Evolutionary conservation across 2,329 filamentous ascomycete genomes (phyloP).

Genomic region (Xylariaceae sp.): DNA sequence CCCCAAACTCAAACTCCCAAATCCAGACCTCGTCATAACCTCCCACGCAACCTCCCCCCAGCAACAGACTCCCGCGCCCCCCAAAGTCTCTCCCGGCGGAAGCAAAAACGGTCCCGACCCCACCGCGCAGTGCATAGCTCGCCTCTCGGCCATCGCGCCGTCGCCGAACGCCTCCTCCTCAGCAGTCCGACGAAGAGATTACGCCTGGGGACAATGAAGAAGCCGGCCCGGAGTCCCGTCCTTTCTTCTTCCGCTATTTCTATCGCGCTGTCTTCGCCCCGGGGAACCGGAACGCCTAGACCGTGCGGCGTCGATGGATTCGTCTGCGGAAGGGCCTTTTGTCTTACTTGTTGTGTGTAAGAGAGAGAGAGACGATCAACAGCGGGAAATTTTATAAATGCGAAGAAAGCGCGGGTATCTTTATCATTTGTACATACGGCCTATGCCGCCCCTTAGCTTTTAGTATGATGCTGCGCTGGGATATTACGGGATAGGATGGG

Average conservation of each 20-base stretch:
- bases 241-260: no score
- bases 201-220: constrained; percentile 7
- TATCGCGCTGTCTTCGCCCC: constrained; percentile 1
- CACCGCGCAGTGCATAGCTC: constrained; percentile 24
- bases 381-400: no score
- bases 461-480: no score
- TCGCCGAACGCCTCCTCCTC: constrained; percentile 17
- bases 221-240: constrained; percentile 17
- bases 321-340: constrained; percentile 52
- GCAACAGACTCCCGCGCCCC: constrained; percentile 23
- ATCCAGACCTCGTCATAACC: not conserved
- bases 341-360: constrained; percentile 49
- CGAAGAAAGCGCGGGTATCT: no score
- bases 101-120: not conserved
- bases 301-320: constrained; percentile 51
- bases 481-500: no score
- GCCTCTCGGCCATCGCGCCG: constrained; percentile 23
- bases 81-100: not conserved
- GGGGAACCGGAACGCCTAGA: not conserved
- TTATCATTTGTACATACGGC: no score
- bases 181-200: constrained; percentile 22
- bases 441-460: no score
- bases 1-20: constrained; percentile 9
- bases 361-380: not conserved
- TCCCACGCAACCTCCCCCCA: constrained; percentile 7